Base-by-base conservation (phyloP, 2,329 filamentous ascomycete species). In the Pseudonectria buxi region DNA sequence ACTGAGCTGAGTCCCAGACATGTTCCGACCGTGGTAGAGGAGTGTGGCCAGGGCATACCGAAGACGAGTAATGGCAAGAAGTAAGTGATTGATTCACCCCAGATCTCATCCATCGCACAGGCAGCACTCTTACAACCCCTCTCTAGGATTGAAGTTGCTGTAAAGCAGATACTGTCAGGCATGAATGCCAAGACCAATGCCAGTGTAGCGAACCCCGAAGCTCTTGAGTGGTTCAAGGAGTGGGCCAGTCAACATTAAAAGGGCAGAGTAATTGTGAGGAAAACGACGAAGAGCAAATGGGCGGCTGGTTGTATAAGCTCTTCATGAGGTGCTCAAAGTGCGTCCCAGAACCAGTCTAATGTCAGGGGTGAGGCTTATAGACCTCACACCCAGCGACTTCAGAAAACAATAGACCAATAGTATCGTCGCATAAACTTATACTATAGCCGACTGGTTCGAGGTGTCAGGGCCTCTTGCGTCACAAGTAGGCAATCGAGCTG, bases 21-120 rank as follows among this genome's bases (percentile, higher is more conserved):
- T 65, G 88, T 96, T 0, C 90, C 90, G 0, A 83, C 78, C 0
- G 67, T 95, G 1, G 71, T 96, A 13, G 86, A 89, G 46, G 80
- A 85, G 57, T 89, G 84, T 43, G 79, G 63, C 3, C 69, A 81
- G 0, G 88, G 90, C 26, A 92, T 98, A 13, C 92, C 90, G 0
- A 81, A 89, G 47, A 96, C 92, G 12, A 81, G 81, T 3, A 98
- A 98, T 54, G 90, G 90, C 35, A 98, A 98, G 69, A 98, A 96
- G 79, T 85, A 62, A 66, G 79, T 73, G 18, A 22, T n/a, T n/a
- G n/a, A n/a, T n/a, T n/a, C n/a, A n/a, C n/a, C n/a, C n/a, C 30
- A 31, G 26, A 6, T 6, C 25, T 14, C 7, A 6, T 12, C 14
- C 27, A 7, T 24, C 28, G 12, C n/a, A n/a, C n/a, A 7, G 25